phyloP scores from a whole-genome alignment of 2,329 filamentous ascomycete genomes.

The Hortaea werneckii region DNA sequence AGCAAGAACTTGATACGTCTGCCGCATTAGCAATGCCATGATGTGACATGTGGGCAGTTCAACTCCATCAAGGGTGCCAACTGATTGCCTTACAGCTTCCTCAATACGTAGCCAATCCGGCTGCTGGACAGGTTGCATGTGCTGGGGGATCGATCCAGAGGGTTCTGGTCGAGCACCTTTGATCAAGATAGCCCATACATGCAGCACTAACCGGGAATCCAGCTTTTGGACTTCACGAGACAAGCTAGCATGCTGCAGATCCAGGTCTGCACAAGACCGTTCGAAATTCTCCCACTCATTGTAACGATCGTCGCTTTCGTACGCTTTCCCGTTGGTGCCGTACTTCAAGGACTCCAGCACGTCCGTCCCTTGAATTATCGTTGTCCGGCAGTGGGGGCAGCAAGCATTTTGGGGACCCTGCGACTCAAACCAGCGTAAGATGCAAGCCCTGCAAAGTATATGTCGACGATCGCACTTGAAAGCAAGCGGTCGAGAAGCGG shows the following conservation, averaged over 20 bases:
- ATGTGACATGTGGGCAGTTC: too few relatives aligned
- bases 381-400: background rate
- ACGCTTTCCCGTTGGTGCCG: background rate
- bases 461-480: background rate
- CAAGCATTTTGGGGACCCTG: background rate
- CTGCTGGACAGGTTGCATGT: background rate
- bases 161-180: background rate
- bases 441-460: background rate
- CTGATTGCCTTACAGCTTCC: too few relatives aligned
- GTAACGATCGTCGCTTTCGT: background rate
- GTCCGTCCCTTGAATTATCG: too few relatives aligned
- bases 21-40: too few relatives aligned
- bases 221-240: too few relatives aligned
- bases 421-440: background rate
- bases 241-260: background rate
- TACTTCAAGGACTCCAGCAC: background rate
- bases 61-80: too few relatives aligned
- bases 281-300: background rate
- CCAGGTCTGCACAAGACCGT: background rate
- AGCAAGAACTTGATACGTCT: too few relatives aligned
- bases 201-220: too few relatives aligned
- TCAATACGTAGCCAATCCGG: too few relatives aligned
- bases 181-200: too few relatives aligned
- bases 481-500: constrained; percentile 11
- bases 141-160: background rate